Conservation (phyloP, 768 basidiomycete species). For the Psilocybe subaeruginosa region DNA sequence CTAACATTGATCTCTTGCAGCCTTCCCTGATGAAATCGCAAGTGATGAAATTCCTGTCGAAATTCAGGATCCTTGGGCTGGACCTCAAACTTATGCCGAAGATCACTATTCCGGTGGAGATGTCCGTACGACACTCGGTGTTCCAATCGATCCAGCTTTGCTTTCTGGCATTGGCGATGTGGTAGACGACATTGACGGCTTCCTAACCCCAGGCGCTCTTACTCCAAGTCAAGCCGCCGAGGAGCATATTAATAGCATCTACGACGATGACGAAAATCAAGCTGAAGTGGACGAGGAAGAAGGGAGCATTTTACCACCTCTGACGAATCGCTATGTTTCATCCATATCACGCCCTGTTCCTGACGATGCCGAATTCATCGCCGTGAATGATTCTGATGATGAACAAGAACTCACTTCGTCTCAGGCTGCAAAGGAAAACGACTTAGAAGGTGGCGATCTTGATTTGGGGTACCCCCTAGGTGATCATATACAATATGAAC, state of each 20-base stretch:
- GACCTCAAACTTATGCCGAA: slow-evolving; percentile 36
- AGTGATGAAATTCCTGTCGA: slow-evolving; percentile 22
- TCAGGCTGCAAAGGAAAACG: neutral
- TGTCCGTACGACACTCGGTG: slow-evolving; percentile 12
- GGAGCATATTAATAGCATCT: slow-evolving; percentile 6
- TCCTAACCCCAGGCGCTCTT: slow-evolving; percentile 27
- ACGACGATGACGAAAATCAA: neutral
- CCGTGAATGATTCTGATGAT: slow-evolving; percentile 25
- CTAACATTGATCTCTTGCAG: neutral
- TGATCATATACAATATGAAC: neutral
- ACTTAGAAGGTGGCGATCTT: neutral
- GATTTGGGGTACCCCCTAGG: neutral
- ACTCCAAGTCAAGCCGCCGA: neutral
- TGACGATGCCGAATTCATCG: slow-evolving; percentile 22
- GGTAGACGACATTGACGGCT: slow-evolving; percentile 26
- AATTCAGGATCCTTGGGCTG: slow-evolving; percentile 37
- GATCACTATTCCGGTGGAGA: slow-evolving; percentile 40
- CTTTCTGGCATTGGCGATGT: slow-evolving; percentile 16
- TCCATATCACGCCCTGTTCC: slow-evolving; percentile 16
- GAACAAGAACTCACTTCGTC: slow-evolving; percentile 8
- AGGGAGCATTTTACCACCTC: neutral
- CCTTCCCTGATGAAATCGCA: slow-evolving; percentile 15
- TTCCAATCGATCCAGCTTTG: slow-evolving; percentile 18
- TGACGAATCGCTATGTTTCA: neutral
- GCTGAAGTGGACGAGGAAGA: neutral